phyloP scores from a whole-genome alignment of 768 basidiomycete species.

The Lentinula detonsa region DNA sequence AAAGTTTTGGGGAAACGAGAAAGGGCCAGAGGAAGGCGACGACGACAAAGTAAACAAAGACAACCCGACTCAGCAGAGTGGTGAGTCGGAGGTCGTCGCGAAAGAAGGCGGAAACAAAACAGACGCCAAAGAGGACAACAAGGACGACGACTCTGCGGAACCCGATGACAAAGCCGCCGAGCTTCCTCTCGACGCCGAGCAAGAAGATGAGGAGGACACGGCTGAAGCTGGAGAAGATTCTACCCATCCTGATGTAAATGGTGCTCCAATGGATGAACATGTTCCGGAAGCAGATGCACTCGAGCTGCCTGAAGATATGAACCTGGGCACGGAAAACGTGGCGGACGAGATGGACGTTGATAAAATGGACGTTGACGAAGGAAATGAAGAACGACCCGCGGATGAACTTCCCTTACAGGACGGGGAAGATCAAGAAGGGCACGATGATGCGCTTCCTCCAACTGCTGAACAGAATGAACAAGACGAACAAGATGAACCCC shows the following conservation, averaged over 20 bases:
- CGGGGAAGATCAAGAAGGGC: conserved; percentile 8
- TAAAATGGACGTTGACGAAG: conserved; percentile 23
- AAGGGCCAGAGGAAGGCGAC: conserved; percentile 47
- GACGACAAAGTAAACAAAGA: conserved; percentile 59
- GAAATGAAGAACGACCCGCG: conserved; percentile 20
- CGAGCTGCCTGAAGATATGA: conserved; percentile 85
- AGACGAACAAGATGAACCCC: neutral
- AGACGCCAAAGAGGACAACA: conserved; percentile 22
- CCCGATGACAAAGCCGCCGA: conserved; percentile 19
- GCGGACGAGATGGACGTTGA: conserved; percentile 25
- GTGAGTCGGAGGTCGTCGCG: conserved; percentile 66
- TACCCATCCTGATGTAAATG: conserved; percentile 42
- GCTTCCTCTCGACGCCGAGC: conserved; percentile 17
- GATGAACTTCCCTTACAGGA: conserved; percentile 11
- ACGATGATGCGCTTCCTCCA: conserved; percentile 13
- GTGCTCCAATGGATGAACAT: conserved; percentile 69
- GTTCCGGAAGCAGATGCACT: conserved; percentile 77
- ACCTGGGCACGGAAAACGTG: conserved; percentile 43
- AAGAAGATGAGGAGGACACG: conserved; percentile 19
- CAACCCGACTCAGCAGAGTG: conserved; percentile 41
- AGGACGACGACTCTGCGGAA: conserved; percentile 13
- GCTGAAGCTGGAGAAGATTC: conserved; percentile 16
- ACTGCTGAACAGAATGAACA: conserved; percentile 11
- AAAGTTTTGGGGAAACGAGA: conserved; percentile 93
- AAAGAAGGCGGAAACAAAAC: conserved; percentile 57